Conservation (phyloP, 2,329 filamentous ascomycete species). For the Pezicula radicicola region DNA sequence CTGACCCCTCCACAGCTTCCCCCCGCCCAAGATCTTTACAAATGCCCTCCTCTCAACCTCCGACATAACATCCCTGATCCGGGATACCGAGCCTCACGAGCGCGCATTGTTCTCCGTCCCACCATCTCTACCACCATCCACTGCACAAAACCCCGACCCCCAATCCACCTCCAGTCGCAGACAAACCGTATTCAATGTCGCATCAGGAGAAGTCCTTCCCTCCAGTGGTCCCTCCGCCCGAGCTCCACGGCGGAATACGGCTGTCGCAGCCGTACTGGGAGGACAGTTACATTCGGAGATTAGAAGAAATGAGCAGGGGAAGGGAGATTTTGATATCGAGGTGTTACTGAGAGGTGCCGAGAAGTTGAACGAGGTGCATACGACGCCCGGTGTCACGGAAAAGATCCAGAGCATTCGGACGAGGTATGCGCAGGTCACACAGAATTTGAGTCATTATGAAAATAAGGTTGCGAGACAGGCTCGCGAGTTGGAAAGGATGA, state of each 20-base stretch:
- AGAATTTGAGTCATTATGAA: slow-evolving; percentile 80
- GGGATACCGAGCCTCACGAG: slow-evolving; percentile 93
- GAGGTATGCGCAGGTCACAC: slow-evolving; percentile 67
- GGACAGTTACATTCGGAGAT: slow-evolving; percentile 84
- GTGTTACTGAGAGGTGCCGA: slow-evolving; percentile 82
- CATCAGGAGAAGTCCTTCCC: slow-evolving; percentile 56
- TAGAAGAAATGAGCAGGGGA: slow-evolving; percentile 47
- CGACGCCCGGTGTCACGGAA: slow-evolving; percentile 74
- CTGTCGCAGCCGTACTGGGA: slow-evolving; percentile 85
- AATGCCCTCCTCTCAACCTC: slow-evolving; percentile 84
- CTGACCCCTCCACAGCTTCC: slow-evolving; percentile 59
- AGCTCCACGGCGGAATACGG: slow-evolving; percentile 68
- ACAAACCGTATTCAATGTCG: slow-evolving; percentile 65
- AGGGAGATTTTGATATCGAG: slow-evolving; percentile 81
- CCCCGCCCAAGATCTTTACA: slow-evolving; percentile 89
- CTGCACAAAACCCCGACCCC: slow-evolving; percentile 42
- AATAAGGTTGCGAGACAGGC: slow-evolving; percentile 73
- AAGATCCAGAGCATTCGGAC: slow-evolving; percentile 70
- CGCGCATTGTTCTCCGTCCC: slow-evolving; percentile 92
- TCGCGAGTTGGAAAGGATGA: slow-evolving; percentile 70
- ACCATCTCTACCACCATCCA: slow-evolving; percentile 48
- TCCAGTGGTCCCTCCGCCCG: slow-evolving; percentile 44
- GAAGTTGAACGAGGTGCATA: slow-evolving; percentile 86
- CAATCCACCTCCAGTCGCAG: slow-evolving; percentile 38
- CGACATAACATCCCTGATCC: slow-evolving; percentile 92